Evolutionary conservation across 306 rosid genomes (phyloP).

Genomic region (Fragaria nilgerrensis): DNA sequence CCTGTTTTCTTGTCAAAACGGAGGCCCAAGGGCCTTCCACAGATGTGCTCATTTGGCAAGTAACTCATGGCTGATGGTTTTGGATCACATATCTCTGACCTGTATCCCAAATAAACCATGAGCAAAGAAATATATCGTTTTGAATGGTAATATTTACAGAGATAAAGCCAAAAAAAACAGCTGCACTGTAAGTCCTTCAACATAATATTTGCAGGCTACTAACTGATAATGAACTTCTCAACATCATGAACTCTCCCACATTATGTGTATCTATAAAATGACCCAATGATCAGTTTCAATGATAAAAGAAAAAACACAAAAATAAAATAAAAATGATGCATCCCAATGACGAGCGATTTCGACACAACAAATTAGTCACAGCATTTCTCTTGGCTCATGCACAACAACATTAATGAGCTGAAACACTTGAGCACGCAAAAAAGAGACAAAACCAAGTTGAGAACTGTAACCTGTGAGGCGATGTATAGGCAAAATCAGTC

Average conservation of each 20-base stretch:
- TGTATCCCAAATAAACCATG: constrained; percentile 30
- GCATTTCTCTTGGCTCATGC: not conserved
- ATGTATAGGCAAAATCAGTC: constrained; percentile 75
- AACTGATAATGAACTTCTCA: not conserved
- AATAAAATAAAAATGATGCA: not conserved
- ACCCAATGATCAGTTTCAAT: not conserved
- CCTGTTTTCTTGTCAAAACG: constrained; percentile 94
- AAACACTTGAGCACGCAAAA: too few species aligned
- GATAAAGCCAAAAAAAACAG: not conserved
- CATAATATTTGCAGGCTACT: not conserved
- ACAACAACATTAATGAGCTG: not conserved
- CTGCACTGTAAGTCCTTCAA: not conserved
- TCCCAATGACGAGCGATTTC: not conserved
- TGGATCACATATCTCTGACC: constrained; percentile 78
- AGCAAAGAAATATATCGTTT: constrained; percentile 9
- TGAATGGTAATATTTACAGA: not conserved
- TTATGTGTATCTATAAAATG: not conserved
- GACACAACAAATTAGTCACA: not conserved
- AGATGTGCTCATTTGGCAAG: constrained; percentile 73
- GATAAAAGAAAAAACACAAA: not conserved
- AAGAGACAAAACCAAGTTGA: not conserved
- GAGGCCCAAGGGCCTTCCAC: constrained; percentile 95
- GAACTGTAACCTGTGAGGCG: constrained; percentile 60
- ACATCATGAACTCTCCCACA: not conserved
- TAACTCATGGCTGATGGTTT: constrained; percentile 65